Conservation (phyloP, 2,329 filamentous ascomycete species). For the Talaromyces sp. region DNA sequence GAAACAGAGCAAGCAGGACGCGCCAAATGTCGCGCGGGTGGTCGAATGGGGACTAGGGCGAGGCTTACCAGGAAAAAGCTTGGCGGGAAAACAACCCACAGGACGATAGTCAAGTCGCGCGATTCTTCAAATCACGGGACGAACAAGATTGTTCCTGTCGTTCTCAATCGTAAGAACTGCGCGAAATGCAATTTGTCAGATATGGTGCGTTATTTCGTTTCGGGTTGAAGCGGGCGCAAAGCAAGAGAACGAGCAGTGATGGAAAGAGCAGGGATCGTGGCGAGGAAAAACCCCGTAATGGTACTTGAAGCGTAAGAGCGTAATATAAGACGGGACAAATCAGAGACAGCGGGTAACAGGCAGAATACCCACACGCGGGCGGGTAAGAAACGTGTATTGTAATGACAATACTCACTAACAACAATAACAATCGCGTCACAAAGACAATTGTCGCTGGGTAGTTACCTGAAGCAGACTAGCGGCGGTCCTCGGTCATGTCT, state of each 20-base stretch:
- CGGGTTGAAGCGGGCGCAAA: constrained; percentile 2
- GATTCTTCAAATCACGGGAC: constrained; percentile 8
- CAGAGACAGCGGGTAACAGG: background rate
- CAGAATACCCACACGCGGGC: background rate
- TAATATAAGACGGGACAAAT: background rate
- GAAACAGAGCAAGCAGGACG: constrained; percentile 14
- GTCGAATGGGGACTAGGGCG: constrained; percentile 14
- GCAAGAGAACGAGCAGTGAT: background rate
- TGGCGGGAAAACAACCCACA: constrained; percentile 12
- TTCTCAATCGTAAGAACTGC: background rate
- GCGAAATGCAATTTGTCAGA: constrained; percentile 6
- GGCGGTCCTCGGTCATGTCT: constrained; percentile 1
- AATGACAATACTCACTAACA: background rate
- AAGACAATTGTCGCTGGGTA: constrained; percentile 5
- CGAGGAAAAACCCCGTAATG: background rate
- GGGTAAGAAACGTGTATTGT: constrained; percentile 2
- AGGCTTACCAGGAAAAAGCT: constrained; percentile 19
- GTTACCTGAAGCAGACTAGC: constrained; percentile 9
- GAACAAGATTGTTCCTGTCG: background rate
- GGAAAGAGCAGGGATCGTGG: constrained; percentile 1
- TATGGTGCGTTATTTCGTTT: constrained; percentile 10
- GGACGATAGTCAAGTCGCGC: background rate
- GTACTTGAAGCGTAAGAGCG: background rate
- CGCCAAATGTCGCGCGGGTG: constrained; percentile 19
- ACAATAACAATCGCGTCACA: constrained; percentile 8